These are phyloP conservation scores for Chaetomium sp. DNA, from an alignment of 2,329 filamentous ascomycete species.

Conservation along the genomic window DNA sequence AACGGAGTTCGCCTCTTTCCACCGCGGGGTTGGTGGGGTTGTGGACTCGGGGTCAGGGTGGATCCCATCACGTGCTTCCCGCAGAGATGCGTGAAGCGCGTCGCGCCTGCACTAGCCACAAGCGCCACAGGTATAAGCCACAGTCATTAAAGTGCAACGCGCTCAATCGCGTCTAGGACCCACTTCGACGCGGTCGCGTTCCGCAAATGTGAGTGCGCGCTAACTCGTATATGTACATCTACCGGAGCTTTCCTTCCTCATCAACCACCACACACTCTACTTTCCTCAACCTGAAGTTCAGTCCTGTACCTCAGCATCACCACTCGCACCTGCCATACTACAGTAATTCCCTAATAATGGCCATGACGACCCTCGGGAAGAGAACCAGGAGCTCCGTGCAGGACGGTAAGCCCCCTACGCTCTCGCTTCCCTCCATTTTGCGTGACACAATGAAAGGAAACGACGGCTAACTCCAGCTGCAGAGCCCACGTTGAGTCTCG, in stretches of 20 bases:
- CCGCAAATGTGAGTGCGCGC: slow-evolving; percentile 1
- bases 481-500: slow-evolving; percentile 19
- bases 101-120: not conserved
- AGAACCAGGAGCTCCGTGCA: slow-evolving; percentile 25
- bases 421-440: not conserved
- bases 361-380: slow-evolving; percentile 27
- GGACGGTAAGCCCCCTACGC: slow-evolving; percentile 13
- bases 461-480: slow-evolving; percentile 10
- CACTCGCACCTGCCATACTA: slow-evolving; percentile 10
- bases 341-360: slow-evolving; percentile 17
- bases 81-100: too few species aligned
- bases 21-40: slow-evolving; percentile 12
- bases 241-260: slow-evolving; percentile 9
- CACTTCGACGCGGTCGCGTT: slow-evolving; percentile 23
- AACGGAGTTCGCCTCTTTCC: slow-evolving; percentile 25
- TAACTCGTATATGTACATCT: not conserved
- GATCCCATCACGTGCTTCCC: too few species aligned
- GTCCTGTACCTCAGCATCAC: slow-evolving; percentile 10
- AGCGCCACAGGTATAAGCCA: not conserved
- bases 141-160: slow-evolving; percentile 21
- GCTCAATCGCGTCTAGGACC: slow-evolving; percentile 15
- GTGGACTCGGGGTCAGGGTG: not conserved
- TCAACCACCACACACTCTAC: not conserved
- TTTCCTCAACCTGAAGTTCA: slow-evolving; percentile 14
- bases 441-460: not conserved